phyloP scores from a whole-genome alignment of 169 alveolate species.

The Theileria equi region DNA sequence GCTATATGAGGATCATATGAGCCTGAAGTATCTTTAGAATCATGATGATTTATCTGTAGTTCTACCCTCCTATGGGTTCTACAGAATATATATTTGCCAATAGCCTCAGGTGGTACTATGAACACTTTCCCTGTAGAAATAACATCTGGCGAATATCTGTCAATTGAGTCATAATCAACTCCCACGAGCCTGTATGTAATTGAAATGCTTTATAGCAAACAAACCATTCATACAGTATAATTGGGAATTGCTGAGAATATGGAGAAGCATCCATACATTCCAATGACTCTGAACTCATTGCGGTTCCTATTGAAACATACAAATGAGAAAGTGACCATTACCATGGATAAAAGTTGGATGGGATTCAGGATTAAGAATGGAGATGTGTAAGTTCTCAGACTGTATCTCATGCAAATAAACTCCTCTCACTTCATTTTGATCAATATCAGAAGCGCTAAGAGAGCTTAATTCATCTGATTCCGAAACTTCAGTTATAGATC shows the following conservation, averaged over 20 bases:
- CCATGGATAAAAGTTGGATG: conserved; percentile 41
- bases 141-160: conserved; percentile 42
- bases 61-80: conserved; percentile 55
- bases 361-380: conserved; percentile 31
- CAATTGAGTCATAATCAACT: conserved; percentile 25
- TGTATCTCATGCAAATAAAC: conserved; percentile 39
- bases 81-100: conserved; percentile 53
- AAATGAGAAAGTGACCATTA: not conserved
- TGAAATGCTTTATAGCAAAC: not conserved
- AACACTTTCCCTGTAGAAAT: conserved; percentile 2
- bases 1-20: conserved; percentile 58
- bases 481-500: conserved; percentile 43
- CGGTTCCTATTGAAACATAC: conserved; percentile 3
- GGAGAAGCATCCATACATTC: conserved; percentile 54
- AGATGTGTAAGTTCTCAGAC: conserved; percentile 5
- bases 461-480: conserved; percentile 35
- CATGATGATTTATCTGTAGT: conserved; percentile 24
- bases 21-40: conserved; percentile 6
- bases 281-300: conserved; percentile 28
- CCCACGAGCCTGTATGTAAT: conserved; percentile 31
- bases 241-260: conserved; percentile 37
- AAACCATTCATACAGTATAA: conserved; percentile 44
- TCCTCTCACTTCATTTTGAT: conserved; percentile 40
- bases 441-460: conserved; percentile 44
- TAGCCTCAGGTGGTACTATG: conserved; percentile 28